phyloP scores from a whole-genome alignment of 176 grass and related monocot genomes.

The Elaeis guineensis region DNA sequence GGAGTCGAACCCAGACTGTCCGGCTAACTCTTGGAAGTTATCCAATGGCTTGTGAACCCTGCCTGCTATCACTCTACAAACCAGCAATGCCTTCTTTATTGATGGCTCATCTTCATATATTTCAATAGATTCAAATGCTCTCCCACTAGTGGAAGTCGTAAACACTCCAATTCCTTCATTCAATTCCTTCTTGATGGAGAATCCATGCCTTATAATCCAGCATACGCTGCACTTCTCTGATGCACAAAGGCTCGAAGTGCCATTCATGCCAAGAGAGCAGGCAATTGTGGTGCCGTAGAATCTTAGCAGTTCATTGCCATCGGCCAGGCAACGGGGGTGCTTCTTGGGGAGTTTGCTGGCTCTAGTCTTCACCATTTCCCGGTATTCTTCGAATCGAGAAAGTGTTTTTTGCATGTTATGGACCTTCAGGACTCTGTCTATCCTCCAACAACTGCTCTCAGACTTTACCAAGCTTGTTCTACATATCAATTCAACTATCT shows the following conservation, averaged over 20 bases:
- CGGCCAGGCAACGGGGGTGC: neutral
- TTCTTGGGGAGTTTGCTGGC: neutral
- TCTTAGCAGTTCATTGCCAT: slow-evolving; percentile 6
- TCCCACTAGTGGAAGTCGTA: slow-evolving; percentile 83
- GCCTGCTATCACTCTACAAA: slow-evolving; percentile 83
- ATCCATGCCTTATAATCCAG: slow-evolving; percentile 9
- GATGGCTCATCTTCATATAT: neutral
- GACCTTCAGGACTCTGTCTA: slow-evolving; percentile 12
- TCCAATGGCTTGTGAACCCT: slow-evolving; percentile 84
- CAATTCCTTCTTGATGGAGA: slow-evolving; percentile 30
- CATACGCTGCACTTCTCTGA: neutral
- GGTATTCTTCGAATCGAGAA: slow-evolving; percentile 7
- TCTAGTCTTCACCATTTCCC: slow-evolving; percentile 5
- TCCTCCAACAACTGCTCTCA: slow-evolving; percentile 45
- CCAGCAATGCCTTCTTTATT: slow-evolving; percentile 54
- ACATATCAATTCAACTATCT: slow-evolving; percentile 99
- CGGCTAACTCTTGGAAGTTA: slow-evolving; percentile 56
- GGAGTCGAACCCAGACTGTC: slow-evolving; percentile 80
- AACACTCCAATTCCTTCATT: slow-evolving; percentile 52
- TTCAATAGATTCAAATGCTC: slow-evolving; percentile 61
- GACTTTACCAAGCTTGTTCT: slow-evolving; percentile 82
- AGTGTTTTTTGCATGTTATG: slow-evolving; percentile 10
- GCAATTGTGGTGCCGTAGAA: neutral
- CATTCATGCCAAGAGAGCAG: slow-evolving; percentile 5
- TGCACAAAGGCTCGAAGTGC: neutral